These are phyloP conservation scores for Penicillium robsamsonii DNA, from an alignment of 495 filamentous ascomycete species.

Conservation along the genomic window DNA sequence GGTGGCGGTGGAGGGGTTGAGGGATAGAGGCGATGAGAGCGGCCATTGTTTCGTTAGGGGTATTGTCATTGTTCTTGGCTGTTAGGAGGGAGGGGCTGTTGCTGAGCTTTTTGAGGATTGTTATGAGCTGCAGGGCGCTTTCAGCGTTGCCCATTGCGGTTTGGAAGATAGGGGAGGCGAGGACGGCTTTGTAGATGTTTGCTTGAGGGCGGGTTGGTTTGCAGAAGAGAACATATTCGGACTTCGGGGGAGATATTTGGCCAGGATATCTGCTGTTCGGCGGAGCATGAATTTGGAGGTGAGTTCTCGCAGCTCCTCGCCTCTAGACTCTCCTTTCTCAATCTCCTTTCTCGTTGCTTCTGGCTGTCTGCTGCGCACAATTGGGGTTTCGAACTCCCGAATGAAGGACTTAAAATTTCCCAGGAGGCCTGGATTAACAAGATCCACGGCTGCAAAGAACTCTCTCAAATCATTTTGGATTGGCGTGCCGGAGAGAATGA, in stretches of 20 bases:
- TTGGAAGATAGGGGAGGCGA: conserved; percentile 68
- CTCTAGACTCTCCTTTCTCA: conserved; percentile 69
- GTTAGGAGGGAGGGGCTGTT: conserved; percentile 71
- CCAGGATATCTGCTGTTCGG: conserved; percentile 70
- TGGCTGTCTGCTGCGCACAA: conserved; percentile 70
- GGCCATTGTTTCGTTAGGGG: conserved; percentile 39
- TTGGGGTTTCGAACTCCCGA: conserved; percentile 70
- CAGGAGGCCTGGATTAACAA: conserved; percentile 74
- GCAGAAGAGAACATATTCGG: conserved; percentile 76
- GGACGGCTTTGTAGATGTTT: conserved; percentile 65
- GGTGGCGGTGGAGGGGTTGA: conserved; percentile 53
- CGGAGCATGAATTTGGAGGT: conserved; percentile 75
- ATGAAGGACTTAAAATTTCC: conserved; percentile 68
- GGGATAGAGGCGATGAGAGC: conserved; percentile 59
- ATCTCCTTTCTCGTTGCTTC: conserved; percentile 63
- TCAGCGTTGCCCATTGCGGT: conserved; percentile 64
- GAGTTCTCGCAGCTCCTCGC: conserved; percentile 63
- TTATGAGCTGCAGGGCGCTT: conserved; percentile 72
- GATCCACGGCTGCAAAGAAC: conserved; percentile 76
- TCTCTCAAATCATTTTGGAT: conserved; percentile 80
- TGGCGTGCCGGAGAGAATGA: conserved; percentile 76
- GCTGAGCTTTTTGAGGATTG: conserved; percentile 77
- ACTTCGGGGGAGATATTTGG: conserved; percentile 76
- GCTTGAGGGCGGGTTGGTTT: conserved; percentile 67
- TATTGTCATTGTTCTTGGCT: conserved; percentile 38